Base-by-base conservation (phyloP, 495 filamentous ascomycete genomes). In the Trichoderma gamsii region DNA sequence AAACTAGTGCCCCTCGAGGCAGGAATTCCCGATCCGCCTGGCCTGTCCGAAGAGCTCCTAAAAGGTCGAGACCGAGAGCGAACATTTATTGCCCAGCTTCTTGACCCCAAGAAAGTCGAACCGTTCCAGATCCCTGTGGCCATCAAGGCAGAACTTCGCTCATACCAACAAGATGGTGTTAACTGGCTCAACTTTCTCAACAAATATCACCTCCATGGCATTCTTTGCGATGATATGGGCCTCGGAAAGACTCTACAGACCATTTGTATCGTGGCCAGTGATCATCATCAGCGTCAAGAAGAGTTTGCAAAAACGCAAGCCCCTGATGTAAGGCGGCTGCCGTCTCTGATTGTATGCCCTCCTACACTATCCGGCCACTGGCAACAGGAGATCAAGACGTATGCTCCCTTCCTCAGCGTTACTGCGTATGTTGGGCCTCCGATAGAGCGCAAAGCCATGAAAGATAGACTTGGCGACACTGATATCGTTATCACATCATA, bases 181-280 rank as follows among this genome's bases (percentile, higher is more conserved):
- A 99, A 98, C 74, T 99, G 95, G 95, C 89, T 99, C 61, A 87
- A 93, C 64, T 99, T 99, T 82, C 88, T 99, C 71, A 99, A 98
- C 73, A 93, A 92, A 46, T 99, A 97, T 74, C 92, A 98, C 76
- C 86, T 99, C 18, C 95, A 99, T 71, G 95, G 95, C 49, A 97
- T 99, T 79, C 92, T 99, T 66, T 99, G 95, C 75, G 95, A 99
- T 74, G 95, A 99, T 75, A 99, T 99, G 95, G 95, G 95, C 71
- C 90, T 99, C 59, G 95, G 95, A 41, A 99, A 99, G 78, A 99
- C 95, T 1, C 82, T 99, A 25, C 95, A 99, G 77, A 99, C 95
- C 0, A 86, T 99, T 59, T 98, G 96, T 75, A 98, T 99, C 73
- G 93, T 99, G 63, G 94, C 95, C 11, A 96, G 92, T 79, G 95